phyloP scores from a whole-genome alignment of 257 asterid species.

The Solanum virginianum region DNA sequence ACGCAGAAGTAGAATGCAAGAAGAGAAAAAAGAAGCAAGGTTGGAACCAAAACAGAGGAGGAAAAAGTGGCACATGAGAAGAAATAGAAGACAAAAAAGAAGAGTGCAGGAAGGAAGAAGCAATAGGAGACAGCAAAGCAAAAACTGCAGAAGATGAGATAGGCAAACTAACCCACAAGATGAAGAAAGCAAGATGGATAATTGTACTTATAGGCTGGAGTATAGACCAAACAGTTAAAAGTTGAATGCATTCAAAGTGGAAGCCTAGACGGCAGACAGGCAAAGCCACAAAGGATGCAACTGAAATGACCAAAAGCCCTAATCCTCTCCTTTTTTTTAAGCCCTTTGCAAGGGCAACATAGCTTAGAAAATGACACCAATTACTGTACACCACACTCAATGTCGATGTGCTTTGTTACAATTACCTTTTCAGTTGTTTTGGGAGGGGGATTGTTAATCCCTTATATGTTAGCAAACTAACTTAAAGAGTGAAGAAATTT shows the following conservation, averaged over 20 bases:
- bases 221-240: neutral
- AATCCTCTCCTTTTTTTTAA: neutral
- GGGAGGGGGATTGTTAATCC: neutral
- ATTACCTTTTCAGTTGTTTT: neutral
- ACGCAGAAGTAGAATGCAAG: neutral
- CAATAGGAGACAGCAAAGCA: neutral
- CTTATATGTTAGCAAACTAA: neutral
- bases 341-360: neutral
- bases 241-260: neutral
- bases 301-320: neutral
- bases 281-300: neutral
- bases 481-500: neutral
- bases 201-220: neutral
- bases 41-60: neutral
- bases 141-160: neutral
- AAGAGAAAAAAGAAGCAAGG: neutral
- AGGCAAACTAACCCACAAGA: neutral
- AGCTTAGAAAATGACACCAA: neutral
- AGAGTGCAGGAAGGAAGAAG: neutral
- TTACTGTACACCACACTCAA: neutral
- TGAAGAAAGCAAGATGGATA: neutral
- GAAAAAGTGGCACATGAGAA: neutral
- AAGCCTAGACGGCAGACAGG: neutral
- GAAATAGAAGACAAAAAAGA: neutral
- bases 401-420: neutral